Base-by-base conservation (phyloP, 257 asterid genomes). In the Gardenia jasminoides region DNA sequence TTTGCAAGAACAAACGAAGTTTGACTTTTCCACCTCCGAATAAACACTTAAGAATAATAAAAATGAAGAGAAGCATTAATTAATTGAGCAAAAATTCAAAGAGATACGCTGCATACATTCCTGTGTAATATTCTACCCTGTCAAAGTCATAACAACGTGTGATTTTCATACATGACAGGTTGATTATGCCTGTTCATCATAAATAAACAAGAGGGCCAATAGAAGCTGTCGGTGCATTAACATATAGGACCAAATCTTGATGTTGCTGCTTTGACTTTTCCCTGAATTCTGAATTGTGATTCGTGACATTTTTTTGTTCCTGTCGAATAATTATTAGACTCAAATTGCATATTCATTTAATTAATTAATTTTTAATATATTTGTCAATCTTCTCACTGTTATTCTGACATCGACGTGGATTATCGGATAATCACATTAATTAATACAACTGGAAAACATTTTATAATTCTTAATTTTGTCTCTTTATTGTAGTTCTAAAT, bases 221-320 rank as follows among this genome's bases (percentile, higher is more conserved):
- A 1, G 67, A 61, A n/a, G 17, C n/a, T 61, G 36, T 61, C 36
- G 36, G 67, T 62, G 67, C 67, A 26, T 26, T 62, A 62, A n/a
- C 1, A 36, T 36, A 36, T 36, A 0, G 4, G 5, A n/a, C 36
- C 33, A 26, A 36, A 36, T 2, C 0, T 61, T n/a, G 26, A 62
- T 62, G 26, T 62, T 62, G 36, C 26, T 68, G 20, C 74, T 8
- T 69, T 39, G 74, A 69, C 74, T 69, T 69, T 65, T 24, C 15
- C 43, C 17, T 43, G 19, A 22, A 69, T 9, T 69, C 31, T 43
- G 19, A 24, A 69, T 26, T 9, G n/a, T 67, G 72, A 67, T 31
- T 33, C 26, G 10, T 67, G n/a, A 33, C 36, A 22, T 69, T 2
- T 36, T 36, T 69, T 69, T 41, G 48, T 15, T 26, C 11, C 20